A percentile compares a stretch with the other conserved stretches of the same genome.
phyloP scores from a whole-genome alignment of 495 filamentous ascomycete species.

The Tuber microsphaerosporum region DNA sequence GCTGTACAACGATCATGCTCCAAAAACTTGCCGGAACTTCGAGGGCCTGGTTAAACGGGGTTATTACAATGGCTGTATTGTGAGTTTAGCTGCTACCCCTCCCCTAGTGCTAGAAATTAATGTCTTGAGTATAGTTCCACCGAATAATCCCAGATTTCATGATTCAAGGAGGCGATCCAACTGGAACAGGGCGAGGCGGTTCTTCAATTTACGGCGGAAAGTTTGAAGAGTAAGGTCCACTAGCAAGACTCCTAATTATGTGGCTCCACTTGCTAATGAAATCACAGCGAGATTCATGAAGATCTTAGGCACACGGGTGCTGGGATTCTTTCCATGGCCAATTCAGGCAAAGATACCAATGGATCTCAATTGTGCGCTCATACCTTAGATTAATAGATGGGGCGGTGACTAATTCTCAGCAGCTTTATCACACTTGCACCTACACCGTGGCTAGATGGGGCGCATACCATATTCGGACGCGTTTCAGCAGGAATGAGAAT shows the following conservation, averaged over 20 bases:
- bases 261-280: neutral
- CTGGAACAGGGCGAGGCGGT: slow-evolving; percentile 88
- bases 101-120: neutral
- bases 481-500: slow-evolving; percentile 78
- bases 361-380: slow-evolving; percentile 57
- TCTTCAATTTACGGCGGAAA: slow-evolving; percentile 85
- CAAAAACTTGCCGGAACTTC: slow-evolving; percentile 88
- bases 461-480: slow-evolving; percentile 94
- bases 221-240: slow-evolving; percentile 85
- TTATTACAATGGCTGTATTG: slow-evolving; percentile 73
- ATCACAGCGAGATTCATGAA: slow-evolving; percentile 58
- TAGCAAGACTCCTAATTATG: slow-evolving; percentile 27
- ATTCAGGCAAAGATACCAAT: slow-evolving; percentile 88
- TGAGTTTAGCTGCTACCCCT: slow-evolving; percentile 1
- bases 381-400: neutral
- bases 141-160: slow-evolving; percentile 95
- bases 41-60: slow-evolving; percentile 64
- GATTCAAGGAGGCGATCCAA: slow-evolving; percentile 94
- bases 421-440: slow-evolving; percentile 86
- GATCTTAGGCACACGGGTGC: slow-evolving; percentile 88
- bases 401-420: slow-evolving; percentile 43
- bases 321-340: slow-evolving; percentile 91
- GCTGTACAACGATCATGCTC: slow-evolving; percentile 77
- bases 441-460: slow-evolving; percentile 93
- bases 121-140: slow-evolving; percentile 55